These are phyloP conservation scores for Bipolaris bicolor DNA, from an alignment of 2,329 filamentous ascomycete species.

Conservation along the genomic window DNA sequence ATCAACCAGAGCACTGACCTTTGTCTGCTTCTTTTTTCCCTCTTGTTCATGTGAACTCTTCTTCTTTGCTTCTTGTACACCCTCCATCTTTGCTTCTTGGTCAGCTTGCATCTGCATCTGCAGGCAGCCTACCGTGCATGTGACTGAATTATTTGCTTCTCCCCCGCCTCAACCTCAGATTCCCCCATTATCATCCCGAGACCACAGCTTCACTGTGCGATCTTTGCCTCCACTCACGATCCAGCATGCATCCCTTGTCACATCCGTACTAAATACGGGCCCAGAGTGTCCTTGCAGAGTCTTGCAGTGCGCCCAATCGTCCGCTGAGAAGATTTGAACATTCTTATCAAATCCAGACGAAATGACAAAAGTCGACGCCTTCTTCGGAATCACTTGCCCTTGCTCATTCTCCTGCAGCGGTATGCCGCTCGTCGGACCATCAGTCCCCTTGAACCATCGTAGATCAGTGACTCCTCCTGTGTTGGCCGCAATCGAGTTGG, in stretches of 20 bases:
- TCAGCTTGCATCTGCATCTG: too few species aligned
- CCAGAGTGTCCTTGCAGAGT: conserved; percentile 88
- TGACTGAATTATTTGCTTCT: conserved; percentile 1
- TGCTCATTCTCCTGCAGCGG: conserved; percentile 68
- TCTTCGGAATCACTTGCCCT: conserved; percentile 72
- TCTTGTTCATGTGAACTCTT: conserved; percentile 2
- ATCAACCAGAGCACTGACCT: conserved; percentile 20
- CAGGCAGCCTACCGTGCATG: neutral
- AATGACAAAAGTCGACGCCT: conserved; percentile 89
- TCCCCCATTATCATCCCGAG: conserved; percentile 65
- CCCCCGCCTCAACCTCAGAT: conserved; percentile 30
- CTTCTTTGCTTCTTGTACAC: conserved; percentile 1
- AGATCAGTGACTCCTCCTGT: conserved; percentile 90
- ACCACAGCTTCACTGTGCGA: conserved; percentile 95
- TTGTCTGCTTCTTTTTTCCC: conserved; percentile 4
- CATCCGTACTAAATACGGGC: conserved; percentile 88
- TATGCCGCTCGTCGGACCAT: conserved; percentile 70
- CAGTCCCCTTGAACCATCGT: conserved; percentile 88
- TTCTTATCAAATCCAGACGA: conserved; percentile 92
- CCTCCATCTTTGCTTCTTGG: conserved; percentile 5
- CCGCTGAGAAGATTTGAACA: conserved; percentile 93
- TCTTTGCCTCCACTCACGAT: conserved; percentile 95
- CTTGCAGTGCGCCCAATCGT: conserved; percentile 92
- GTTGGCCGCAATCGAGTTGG: conserved; percentile 87
- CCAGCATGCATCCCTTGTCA: conserved; percentile 85